Conservation (phyloP, 2,329 filamentous ascomycete species). For the Xylogone sp. region DNA sequence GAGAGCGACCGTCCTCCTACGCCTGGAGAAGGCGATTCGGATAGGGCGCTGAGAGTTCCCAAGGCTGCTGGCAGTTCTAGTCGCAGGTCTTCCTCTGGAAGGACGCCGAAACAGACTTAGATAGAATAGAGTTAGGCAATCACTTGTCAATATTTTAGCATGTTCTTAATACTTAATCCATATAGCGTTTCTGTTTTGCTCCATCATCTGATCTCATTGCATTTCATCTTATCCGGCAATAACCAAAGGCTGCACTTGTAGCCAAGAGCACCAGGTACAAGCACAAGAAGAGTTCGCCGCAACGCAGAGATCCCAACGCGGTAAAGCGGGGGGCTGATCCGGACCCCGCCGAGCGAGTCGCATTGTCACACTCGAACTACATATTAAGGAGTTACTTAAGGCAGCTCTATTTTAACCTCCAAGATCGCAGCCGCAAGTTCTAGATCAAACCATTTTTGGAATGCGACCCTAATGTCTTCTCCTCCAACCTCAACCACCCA, state of each 20-base stretch:
- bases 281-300: not conserved
- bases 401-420: not conserved
- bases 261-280: no score
- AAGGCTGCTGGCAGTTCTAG: conserved; percentile 10
- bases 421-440: not conserved
- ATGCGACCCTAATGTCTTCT: not conserved
- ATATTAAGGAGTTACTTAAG: no score
- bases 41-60: conserved; percentile 12
- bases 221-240: not conserved
- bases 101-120: not conserved
- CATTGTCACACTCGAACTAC: not conserved
- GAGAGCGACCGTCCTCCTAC: conserved; percentile 22
- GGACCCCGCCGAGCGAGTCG: not conserved
- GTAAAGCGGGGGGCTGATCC: not conserved
- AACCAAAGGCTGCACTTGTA: no score
- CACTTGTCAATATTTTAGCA: not conserved
- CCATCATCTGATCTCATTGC: no score
- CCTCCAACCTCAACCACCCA: not conserved
- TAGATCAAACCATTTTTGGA: not conserved
- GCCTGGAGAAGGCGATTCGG: conserved; percentile 15
- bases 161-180: no score
- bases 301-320: not conserved
- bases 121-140: not conserved
- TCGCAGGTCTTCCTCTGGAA: not conserved
- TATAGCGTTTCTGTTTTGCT: no score